Evolutionary conservation across 2,329 filamentous ascomycete species (phyloP).

Genomic region (Exophiala viscosa): DNA sequence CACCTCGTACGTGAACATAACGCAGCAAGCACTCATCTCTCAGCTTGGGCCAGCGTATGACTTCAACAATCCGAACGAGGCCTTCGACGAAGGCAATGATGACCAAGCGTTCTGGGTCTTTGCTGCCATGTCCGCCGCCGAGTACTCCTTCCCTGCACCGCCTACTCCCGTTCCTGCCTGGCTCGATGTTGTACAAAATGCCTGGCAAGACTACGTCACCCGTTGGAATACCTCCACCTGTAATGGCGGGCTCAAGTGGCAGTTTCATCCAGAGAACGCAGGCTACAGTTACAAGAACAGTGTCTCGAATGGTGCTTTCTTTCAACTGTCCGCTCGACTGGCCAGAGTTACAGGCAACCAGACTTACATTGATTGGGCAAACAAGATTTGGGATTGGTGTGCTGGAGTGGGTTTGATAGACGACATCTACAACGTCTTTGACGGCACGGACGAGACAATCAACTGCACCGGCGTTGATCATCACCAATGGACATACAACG

Average conservation of each 20-base stretch:
- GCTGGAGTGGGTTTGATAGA: conserved; percentile 56
- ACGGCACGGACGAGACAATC: conserved; percentile 53
- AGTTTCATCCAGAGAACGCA: conserved; percentile 73
- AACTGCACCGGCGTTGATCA: conserved; percentile 61
- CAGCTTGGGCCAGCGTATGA: conserved; percentile 59
- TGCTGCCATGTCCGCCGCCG: conserved; percentile 64
- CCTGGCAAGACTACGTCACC: conserved; percentile 66
- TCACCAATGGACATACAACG: conserved; percentile 65
- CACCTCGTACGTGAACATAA: conserved; percentile 55
- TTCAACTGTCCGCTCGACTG: conserved; percentile 73
- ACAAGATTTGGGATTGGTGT: conserved; percentile 62
- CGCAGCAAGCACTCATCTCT: conserved; percentile 57
- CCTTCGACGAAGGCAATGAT: conserved; percentile 53
- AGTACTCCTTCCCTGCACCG: conserved; percentile 61
- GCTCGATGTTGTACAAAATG: conserved; percentile 58
- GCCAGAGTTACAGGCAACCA: conserved; percentile 62
- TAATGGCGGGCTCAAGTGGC: conserved; percentile 72
- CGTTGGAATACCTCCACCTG: conserved; percentile 69
- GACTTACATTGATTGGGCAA: conserved; percentile 62
- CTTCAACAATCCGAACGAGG: conserved; percentile 53
- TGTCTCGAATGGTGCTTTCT: conserved; percentile 76
- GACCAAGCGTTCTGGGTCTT: conserved; percentile 70
- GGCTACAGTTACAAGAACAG: conserved; percentile 70
- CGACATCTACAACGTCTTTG: conserved; percentile 60
- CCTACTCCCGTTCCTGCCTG: conserved; percentile 38